Evolutionary conservation across 176 grass and related monocot genomes (phyloP).

Genomic region (Areca catechu): DNA sequence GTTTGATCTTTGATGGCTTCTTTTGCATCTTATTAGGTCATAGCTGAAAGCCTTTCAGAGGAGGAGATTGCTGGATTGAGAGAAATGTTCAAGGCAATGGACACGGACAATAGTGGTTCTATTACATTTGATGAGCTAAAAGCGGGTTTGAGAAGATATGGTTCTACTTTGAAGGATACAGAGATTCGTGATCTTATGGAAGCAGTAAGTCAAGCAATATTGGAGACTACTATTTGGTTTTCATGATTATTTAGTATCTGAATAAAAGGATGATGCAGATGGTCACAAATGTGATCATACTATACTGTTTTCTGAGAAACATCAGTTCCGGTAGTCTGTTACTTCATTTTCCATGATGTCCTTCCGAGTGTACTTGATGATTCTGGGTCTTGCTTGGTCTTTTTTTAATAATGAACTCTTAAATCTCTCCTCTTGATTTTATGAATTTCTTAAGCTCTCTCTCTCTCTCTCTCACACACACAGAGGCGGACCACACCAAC

Average conservation of each 20-base stretch:
- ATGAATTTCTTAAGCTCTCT: no score
- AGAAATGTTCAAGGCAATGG: conserved; percentile 98
- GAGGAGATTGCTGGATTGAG: conserved; percentile 98
- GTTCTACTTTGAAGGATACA: conserved; percentile 92
- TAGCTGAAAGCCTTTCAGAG: conserved; percentile 97
- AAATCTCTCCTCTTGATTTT: no score
- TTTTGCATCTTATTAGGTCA: conserved; percentile 45
- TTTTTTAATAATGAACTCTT: no score
- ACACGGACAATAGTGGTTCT: conserved; percentile 92
- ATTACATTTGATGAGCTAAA: conserved; percentile 98
- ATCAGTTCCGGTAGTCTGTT: no score
- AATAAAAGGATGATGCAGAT: neutral
- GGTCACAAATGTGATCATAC: no score
- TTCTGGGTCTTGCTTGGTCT: no score
- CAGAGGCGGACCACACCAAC: no score
- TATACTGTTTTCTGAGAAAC: no score
- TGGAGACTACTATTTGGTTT: neutral
- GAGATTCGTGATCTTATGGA: conserved; percentile 99
- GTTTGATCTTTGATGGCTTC: no score
- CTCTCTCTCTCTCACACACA: no score
- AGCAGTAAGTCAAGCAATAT: conserved; percentile 46
- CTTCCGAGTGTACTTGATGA: no score
- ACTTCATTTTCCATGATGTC: no score
- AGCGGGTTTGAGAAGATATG: conserved; percentile 83
- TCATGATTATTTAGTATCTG: neutral